Percentiles rank a stretch among this genome's conserved stretches.
These are phyloP conservation scores for Ascochyta lentis DNA, from an alignment of 2,329 filamentous ascomycete species.

Conservation along the genomic window DNA sequence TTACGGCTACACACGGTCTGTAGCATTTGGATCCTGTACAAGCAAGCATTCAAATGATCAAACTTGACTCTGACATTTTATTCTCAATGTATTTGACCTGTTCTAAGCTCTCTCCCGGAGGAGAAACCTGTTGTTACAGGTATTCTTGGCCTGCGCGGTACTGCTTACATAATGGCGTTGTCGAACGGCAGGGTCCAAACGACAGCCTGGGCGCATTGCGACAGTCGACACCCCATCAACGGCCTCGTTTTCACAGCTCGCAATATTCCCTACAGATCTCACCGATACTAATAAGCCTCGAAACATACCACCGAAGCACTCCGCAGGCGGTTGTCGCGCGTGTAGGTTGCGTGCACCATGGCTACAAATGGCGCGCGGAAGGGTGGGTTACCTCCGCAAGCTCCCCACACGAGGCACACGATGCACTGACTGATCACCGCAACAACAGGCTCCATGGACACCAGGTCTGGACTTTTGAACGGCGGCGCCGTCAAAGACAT, in stretches of 20 bases:
- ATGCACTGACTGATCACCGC: slow-evolving; percentile 32
- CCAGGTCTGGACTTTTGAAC: slow-evolving; percentile 39
- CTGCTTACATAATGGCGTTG: slow-evolving; percentile 11
- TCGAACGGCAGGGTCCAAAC: slow-evolving; percentile 16
- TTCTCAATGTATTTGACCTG: no score
- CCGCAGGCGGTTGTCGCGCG: slow-evolving; percentile 44
- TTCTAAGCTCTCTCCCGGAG: not conserved
- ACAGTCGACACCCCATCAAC: slow-evolving; percentile 29
- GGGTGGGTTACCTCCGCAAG: slow-evolving; percentile 33
- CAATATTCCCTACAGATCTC: slow-evolving; percentile 6
- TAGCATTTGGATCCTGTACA: not conserved
- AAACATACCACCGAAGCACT: slow-evolving; percentile 27
- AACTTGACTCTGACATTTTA: no score
- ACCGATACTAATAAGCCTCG: not conserved
- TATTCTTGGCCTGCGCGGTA: not conserved
- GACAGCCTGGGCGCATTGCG: slow-evolving; percentile 11
- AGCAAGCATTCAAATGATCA: not conserved
- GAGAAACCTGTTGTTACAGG: not conserved
- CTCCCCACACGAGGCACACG: slow-evolving; percentile 20
- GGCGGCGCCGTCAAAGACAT: slow-evolving; percentile 38
- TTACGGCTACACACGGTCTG: not conserved
- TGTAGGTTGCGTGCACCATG: slow-evolving; percentile 28
- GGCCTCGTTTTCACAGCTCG: slow-evolving; percentile 11
- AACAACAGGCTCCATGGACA: slow-evolving; percentile 30
- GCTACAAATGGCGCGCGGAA: slow-evolving; percentile 48